These are phyloP conservation scores for Linnemannia exigua DNA, from an alignment of 192 early-diverging fungal genomes.

Conservation along the genomic window DNA sequence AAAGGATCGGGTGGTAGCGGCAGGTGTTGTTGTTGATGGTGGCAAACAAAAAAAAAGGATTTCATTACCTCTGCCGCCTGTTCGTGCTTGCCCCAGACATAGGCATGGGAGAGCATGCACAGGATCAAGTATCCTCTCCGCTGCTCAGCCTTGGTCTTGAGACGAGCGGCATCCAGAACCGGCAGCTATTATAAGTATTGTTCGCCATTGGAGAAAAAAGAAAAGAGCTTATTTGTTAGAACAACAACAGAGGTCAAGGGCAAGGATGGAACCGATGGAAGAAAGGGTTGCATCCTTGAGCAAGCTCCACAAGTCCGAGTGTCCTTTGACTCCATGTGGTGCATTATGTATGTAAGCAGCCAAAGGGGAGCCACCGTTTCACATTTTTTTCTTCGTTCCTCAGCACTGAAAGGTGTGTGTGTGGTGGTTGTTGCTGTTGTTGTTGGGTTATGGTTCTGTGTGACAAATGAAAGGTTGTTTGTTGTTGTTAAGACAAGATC, in stretches of 20 bases:
- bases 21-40: background rate
- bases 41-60: background rate
- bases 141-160: constrained; percentile 78
- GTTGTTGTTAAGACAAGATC: background rate
- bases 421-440: background rate
- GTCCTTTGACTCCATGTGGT: too few relatives aligned
- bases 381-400: background rate
- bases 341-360: background rate
- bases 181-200: constrained; percentile 78
- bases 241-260: too few relatives aligned
- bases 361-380: background rate
- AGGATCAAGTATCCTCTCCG: constrained; percentile 90
- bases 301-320: too few relatives aligned
- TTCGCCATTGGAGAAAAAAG: background rate
- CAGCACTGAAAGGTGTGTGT: too few relatives aligned
- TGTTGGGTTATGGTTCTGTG: background rate
- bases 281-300: too few relatives aligned
- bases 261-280: background rate
- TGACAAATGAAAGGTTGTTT: background rate
- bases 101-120: constrained; percentile 91
- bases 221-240: background rate
- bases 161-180: constrained; percentile 71
- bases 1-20: background rate
- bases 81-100: constrained; percentile 92
- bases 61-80: constrained; percentile 72